phyloP scores from a whole-genome alignment of 805 yeast species.

The Myxozyma mucilagina region DNA sequence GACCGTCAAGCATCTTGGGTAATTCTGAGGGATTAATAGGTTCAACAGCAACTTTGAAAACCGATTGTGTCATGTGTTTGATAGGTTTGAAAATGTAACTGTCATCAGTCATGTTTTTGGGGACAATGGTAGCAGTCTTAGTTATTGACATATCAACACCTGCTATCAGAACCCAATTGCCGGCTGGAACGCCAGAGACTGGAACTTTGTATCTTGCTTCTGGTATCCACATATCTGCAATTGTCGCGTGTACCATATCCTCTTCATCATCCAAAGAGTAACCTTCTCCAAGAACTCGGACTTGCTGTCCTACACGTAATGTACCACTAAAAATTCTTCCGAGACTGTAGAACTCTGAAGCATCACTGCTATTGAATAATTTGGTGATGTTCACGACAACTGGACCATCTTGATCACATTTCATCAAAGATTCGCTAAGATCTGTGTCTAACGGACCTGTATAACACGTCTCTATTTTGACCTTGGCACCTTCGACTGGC shows the following conservation, averaged over 20 bases:
- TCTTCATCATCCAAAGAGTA: conserved; percentile 52
- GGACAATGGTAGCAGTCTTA: conserved; percentile 61
- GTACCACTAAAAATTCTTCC: conserved; percentile 66
- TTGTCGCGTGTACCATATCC: conserved; percentile 46
- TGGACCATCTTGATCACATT: conserved; percentile 47
- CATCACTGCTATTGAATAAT: conserved; percentile 57
- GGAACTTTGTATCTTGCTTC: conserved; percentile 71
- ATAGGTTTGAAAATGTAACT: conserved; percentile 45
- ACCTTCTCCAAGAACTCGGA: conserved; percentile 59
- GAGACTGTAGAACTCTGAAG: conserved; percentile 54
- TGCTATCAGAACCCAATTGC: conserved; percentile 65
- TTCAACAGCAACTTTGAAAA: conserved; percentile 79
- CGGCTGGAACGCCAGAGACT: conserved; percentile 56
- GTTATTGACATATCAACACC: conserved; percentile 60
- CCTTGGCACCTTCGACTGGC: conserved; percentile 43
- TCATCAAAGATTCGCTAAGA: conserved; percentile 33
- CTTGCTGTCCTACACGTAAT: conserved; percentile 48
- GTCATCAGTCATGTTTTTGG: conserved; percentile 36
- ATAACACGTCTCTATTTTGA: conserved; percentile 31
- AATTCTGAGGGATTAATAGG: conserved; percentile 77
- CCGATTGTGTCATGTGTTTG: conserved; percentile 54
- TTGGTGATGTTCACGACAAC: conserved; percentile 59
- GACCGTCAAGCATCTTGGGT: conserved; percentile 69
- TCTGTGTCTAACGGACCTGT: conserved; percentile 39
- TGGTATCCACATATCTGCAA: conserved; percentile 48